Evolutionary conservation across 805 yeast species (phyloP), one percentile per base, ranked within the genome.

Genomic region (Candida coquimbonensis): DNA sequence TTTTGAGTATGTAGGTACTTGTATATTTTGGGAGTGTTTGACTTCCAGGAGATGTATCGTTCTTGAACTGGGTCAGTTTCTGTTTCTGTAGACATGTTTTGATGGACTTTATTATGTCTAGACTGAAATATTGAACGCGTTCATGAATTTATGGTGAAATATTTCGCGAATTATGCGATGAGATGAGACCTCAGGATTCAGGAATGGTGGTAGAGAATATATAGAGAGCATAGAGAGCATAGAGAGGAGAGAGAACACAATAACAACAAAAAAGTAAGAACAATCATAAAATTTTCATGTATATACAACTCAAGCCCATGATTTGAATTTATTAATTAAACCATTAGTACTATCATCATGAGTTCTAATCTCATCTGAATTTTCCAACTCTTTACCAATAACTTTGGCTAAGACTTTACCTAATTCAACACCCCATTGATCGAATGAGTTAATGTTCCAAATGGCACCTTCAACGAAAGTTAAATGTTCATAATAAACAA

Each of bases 401-500:
- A 78, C 93, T 82, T 93, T 93, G 64, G 99, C 99, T 65, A 93
- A 80, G 44, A 85, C 95, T 75, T 93, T 93, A 68, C 99, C 99
- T 60, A 93, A 85, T 75, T 93, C 99, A 62, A 93, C 99, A 71
- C 99, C 99, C 96, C 98, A 93, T 77, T 93, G 99, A 75, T 93
- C 99, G 66, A 88, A 93, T 17, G 98, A 91, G 82, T 93, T 93
- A 75, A 93, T 90, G 80, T 95, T 93, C 99, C 99, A 91, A 63
- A 93, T 72, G 48, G 99, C 99, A 73, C 99, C 99, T 74, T 93
- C 99, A 49, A 90, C 90, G 72, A 93, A 93, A 37, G 98, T 91
- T 49, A 88, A 79, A 67, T 89, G 96, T 74, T 93, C 99, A 75
- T 93, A 93, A 80, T 93, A 93, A 39, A 96, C 97, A 66, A 93